A percentile compares a stretch with the other conserved stretches of the same genome.
phyloP scores from a whole-genome alignment of 1,284 basidiomycete species.

The Puccinia horiana region DNA sequence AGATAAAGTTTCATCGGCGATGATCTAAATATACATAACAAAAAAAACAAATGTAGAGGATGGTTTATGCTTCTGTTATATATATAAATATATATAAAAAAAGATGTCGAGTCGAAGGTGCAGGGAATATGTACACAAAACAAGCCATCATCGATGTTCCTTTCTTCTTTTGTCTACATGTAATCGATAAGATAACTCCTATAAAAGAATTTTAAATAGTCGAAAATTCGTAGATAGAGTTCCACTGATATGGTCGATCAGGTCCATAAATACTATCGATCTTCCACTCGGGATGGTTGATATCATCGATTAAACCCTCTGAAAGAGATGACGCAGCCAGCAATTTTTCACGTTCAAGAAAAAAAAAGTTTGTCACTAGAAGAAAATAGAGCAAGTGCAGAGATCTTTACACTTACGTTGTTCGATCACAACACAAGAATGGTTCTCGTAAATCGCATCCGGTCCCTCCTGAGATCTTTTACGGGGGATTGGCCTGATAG shows the following conservation, averaged over 20 bases:
- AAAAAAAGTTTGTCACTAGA: not conserved
- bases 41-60: too few species aligned
- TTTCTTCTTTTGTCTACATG: too few species aligned
- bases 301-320: constrained; percentile 63
- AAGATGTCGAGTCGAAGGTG: too few species aligned
- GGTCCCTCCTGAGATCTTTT: constrained; percentile 64
- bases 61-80: too few species aligned
- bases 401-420: constrained; percentile 52
- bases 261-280: constrained; percentile 63
- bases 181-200: too few species aligned
- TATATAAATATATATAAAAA: too few species aligned
- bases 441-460: constrained; percentile 58
- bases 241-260: constrained; percentile 60
- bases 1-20: too few species aligned
- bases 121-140: too few species aligned
- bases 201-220: constrained; percentile 35
- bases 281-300: constrained; percentile 63
- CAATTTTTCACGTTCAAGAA: not conserved
- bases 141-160: too few species aligned
- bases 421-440: constrained; percentile 64
- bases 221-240: constrained; percentile 62
- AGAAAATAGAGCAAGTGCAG: not conserved
- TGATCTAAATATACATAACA: too few species aligned
- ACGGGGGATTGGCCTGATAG: constrained; percentile 61
- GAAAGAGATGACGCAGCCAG: not conserved